Percentiles rank a stretch among this genome's conserved stretches.
These are phyloP conservation scores for Mycena rosella DNA, from an alignment of 768 basidiomycete genomes.

Conservation along the genomic window DNA sequence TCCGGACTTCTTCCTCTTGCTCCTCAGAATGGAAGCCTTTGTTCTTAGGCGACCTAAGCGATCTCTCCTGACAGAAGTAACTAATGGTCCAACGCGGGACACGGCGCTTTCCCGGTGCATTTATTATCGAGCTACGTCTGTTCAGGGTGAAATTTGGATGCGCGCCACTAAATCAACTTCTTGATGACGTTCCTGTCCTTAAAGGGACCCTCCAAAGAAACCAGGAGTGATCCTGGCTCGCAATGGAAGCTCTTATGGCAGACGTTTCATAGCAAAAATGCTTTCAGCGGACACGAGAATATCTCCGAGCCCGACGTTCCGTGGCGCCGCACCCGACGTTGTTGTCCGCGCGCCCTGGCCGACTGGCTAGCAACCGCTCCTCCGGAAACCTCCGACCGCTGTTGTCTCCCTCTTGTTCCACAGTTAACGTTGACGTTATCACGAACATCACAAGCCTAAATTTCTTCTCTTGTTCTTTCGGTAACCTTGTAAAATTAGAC, in stretches of 20 bases:
- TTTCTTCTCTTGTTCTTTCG: constrained; percentile 25
- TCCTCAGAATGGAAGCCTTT: constrained; percentile 3
- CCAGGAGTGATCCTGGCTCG: not conserved
- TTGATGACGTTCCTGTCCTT: not conserved
- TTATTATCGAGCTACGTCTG: not conserved
- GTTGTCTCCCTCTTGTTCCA: not conserved
- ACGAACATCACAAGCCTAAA: constrained; percentile 1
- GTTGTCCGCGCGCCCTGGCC: constrained; percentile 14
- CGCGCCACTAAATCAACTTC: constrained; percentile 10
- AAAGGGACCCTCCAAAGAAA: not conserved
- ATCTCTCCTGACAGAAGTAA: not conserved
- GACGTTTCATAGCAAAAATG: not conserved
- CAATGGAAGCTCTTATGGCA: not conserved
- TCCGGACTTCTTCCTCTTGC: not conserved
- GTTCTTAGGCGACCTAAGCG: not conserved
- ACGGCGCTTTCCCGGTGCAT: not conserved
- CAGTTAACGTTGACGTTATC: not conserved
- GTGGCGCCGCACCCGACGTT: constrained; percentile 1
- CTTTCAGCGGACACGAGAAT: not conserved
- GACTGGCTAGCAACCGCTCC: constrained; percentile 9
- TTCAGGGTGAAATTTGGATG: constrained; percentile 3
- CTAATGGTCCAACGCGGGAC: not conserved
- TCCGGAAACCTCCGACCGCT: constrained; percentile 9
- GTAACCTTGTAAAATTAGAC: constrained; percentile 28
- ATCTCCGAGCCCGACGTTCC: not conserved